Base-by-base conservation (phyloP, 805 yeast genomes). In the Lipomyces sp. region DNA sequence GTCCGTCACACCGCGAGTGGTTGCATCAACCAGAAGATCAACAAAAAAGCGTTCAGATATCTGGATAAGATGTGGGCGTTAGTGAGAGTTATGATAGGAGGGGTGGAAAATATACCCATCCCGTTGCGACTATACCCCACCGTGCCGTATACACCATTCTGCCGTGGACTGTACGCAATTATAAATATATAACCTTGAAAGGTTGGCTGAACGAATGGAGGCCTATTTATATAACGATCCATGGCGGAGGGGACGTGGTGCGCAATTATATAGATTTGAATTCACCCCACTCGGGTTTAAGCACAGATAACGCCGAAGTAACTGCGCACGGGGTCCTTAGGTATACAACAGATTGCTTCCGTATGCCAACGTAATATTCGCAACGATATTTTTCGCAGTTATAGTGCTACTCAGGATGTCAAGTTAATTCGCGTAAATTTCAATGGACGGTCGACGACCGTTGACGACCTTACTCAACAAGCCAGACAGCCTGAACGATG, bases 1-100 rank as follows among this genome's bases (percentile, higher is more conserved):
- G 60, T 75, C 77, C 29, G 62, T 35, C 34, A 72, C 75, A 29
- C 68, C 69, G 18, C 76, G 71, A 33, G 67, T 59, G 13, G 66
- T 53, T 2, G 72, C 67, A 15, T 66, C 67, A 24, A 48, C 30
- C 10, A 69, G 54, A 32, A 69, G 56, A 42, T 70, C 73, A 3
- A 15, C 8, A 53, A 66, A 64, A 24, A 70, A 69, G 29, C 5
- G 30, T 45, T 58, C 60, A n/a, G 65, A 24, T 57, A 73, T 75
- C 70, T 62, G 37, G 29, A 59, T n/a, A 8, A 15, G 32, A 45
- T 32, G 24, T 24, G 24, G 13, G 15, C n/a, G n/a, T 37, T 15
- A 37, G n/a, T 33, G 53, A 29, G n/a, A 51, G 32, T 18, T 34
- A 3, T 33, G 53, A 33, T 32, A 3, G 29, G n/a, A 24, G 15